Conservation (phyloP, 441 rosid species). For the Bocquillonia castaneifolia region DNA sequence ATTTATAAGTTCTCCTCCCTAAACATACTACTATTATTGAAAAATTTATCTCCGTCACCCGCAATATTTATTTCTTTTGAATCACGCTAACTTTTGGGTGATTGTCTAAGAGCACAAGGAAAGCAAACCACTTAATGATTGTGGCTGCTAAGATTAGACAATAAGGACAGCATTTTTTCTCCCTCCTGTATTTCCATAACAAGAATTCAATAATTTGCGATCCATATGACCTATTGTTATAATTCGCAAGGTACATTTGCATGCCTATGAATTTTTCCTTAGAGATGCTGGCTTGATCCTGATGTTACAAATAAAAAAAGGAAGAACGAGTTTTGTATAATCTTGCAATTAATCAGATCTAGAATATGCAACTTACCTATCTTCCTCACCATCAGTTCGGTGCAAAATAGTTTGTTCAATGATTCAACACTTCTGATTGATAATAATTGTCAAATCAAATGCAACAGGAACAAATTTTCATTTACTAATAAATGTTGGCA, state of each 20-base stretch:
- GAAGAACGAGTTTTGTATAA: too few relatives aligned
- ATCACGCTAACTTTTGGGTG: not conserved
- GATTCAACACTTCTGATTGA: not conserved
- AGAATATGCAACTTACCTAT: not conserved
- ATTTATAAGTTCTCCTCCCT: not conserved
- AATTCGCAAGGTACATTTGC: not conserved
- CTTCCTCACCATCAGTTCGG: not conserved
- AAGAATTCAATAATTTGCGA: not conserved
- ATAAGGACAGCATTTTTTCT: not conserved
- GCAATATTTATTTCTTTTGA: not conserved
- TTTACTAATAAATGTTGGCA: not conserved
- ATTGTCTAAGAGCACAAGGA: not conserved
- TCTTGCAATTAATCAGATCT: not conserved
- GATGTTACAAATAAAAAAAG: too few relatives aligned
- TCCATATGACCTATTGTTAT: not conserved
- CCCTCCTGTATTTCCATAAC: not conserved
- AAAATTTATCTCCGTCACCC: not conserved
- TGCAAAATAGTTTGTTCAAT: not conserved
- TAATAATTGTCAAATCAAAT: not conserved
- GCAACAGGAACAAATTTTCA: not conserved
- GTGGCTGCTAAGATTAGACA: not conserved
- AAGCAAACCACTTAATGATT: not conserved
- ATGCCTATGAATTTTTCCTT: not conserved
- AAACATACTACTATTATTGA: not conserved
- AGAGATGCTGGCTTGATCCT: not conserved